A percentile compares a stretch with the other conserved stretches of the same genome.
Conservation (phyloP, 495 filamentous ascomycete genomes). For the Staphylotrichum tortipilum region DNA sequence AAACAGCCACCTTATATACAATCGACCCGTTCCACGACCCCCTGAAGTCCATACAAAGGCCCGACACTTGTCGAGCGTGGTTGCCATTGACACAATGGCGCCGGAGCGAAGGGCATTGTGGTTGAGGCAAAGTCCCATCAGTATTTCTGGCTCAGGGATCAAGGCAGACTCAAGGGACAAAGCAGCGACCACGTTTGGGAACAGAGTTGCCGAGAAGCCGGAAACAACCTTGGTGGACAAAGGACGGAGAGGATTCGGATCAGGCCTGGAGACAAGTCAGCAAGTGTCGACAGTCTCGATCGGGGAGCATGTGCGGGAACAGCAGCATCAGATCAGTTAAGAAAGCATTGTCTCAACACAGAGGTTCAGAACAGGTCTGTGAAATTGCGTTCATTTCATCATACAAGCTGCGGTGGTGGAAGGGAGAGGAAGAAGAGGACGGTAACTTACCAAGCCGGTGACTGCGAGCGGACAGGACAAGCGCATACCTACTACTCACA, state of each 20-base stretch:
- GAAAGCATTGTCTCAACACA: conserved; percentile 42
- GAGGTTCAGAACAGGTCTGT: conserved; percentile 53
- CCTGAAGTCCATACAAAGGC: not conserved
- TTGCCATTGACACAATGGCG: not conserved
- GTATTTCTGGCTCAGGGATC: not conserved
- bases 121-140: not conserved
- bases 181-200: not conserved
- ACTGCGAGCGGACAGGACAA: not conserved
- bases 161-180: not conserved
- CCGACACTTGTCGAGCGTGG: not conserved
- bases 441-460: not conserved
- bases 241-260: not conserved
- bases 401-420: conserved; percentile 20
- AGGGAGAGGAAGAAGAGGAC: not conserved
- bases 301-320: too few species aligned
- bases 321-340: conserved; percentile 26
- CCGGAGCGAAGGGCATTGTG: conserved; percentile 4
- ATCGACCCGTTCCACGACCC: not conserved
- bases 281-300: not conserved
- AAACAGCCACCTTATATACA: not conserved
- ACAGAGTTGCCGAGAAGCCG: not conserved
- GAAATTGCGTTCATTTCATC: conserved; percentile 43
- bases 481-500: too few species aligned
- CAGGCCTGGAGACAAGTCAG: not conserved
- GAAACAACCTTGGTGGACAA: conserved; percentile 6